Percentiles rank a stretch among this genome's conserved stretches.
phyloP scores from a whole-genome alignment of 2,329 filamentous ascomycete species.

The Exophiala calicioides region DNA sequence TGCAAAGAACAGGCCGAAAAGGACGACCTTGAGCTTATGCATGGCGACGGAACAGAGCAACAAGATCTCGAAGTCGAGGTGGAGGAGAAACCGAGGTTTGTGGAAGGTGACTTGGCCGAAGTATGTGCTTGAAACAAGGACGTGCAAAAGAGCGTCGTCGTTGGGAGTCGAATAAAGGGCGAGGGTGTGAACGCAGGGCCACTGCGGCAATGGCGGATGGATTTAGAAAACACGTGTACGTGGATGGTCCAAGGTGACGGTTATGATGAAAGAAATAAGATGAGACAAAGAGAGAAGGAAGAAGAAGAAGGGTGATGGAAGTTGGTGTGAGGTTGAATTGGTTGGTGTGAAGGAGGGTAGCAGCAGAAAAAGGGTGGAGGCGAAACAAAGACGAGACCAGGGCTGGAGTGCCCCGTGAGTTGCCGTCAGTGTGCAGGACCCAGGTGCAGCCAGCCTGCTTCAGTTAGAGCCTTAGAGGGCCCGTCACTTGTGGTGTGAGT shows the following conservation, averaged over 20 bases:
- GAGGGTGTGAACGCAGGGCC: not conserved
- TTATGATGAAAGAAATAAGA: slow-evolving; percentile 14
- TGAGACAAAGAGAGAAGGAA: slow-evolving; percentile 17
- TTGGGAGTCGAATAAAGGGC: slow-evolving; percentile 5
- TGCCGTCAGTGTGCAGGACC: too few species aligned
- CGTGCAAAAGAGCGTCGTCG: slow-evolving; percentile 6
- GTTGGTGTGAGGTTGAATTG: slow-evolving; percentile 2
- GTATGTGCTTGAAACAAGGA: slow-evolving; percentile 11
- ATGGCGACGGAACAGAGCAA: slow-evolving; percentile 13
- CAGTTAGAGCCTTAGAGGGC: too few species aligned
- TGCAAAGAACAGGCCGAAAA: slow-evolving; percentile 25
- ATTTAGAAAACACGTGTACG: slow-evolving; percentile 7
- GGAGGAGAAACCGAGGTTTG: not conserved
- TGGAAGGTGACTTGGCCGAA: not conserved
- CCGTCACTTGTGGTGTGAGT: too few species aligned
- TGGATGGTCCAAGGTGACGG: not conserved
- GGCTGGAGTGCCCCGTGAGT: too few species aligned
- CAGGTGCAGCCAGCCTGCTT: too few species aligned
- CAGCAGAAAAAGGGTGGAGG: too few species aligned
- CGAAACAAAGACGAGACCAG: too few species aligned
- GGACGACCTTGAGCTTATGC: slow-evolving; percentile 18
- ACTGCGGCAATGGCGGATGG: slow-evolving; percentile 5
- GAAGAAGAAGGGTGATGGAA: slow-evolving; percentile 5
- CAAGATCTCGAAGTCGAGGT: not conserved
- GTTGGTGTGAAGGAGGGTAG: slow-evolving; percentile 1